Percentiles rank a stretch among this genome's conserved stretches.
phyloP scores from a whole-genome alignment of 441 rosid species.

The Aleurites moluccanus region DNA sequence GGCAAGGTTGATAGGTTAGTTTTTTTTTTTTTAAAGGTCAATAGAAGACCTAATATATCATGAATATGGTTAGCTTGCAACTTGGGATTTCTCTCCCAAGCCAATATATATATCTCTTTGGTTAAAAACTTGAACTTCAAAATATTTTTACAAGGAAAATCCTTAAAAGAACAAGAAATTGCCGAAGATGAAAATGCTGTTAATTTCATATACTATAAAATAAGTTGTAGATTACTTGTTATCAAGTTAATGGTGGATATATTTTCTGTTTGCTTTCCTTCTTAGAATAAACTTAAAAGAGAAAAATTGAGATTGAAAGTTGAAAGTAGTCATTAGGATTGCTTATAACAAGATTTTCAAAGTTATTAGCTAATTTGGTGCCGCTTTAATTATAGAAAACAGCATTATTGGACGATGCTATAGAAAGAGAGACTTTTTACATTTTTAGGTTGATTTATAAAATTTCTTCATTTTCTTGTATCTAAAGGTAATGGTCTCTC shows the following conservation, averaged over 20 bases:
- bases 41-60: constrained; percentile 35
- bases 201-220: no score
- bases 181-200: no score
- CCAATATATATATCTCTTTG: no score
- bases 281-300: background rate
- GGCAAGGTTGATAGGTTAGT: constrained; percentile 55
- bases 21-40: constrained; percentile 42
- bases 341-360: background rate
- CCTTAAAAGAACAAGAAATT: no score
- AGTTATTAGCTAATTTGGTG: no score
- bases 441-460: background rate
- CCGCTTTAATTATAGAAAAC: background rate
- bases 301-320: background rate
- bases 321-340: background rate
- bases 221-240: no score
- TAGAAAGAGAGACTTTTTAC: constrained; percentile 11
- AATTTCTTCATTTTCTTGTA: constrained; percentile 26
- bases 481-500: constrained; percentile 18
- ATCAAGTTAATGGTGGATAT: background rate
- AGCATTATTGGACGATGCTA: background rate
- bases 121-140: no score
- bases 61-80: constrained; percentile 25
- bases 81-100: constrained; percentile 9
- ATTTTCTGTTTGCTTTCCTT: background rate
- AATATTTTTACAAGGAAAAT: no score